Evolutionary conservation across 495 filamentous ascomycete species (phyloP), one percentile per base, ranked within the genome.

Genomic region (Daldinia loculata): DNA sequence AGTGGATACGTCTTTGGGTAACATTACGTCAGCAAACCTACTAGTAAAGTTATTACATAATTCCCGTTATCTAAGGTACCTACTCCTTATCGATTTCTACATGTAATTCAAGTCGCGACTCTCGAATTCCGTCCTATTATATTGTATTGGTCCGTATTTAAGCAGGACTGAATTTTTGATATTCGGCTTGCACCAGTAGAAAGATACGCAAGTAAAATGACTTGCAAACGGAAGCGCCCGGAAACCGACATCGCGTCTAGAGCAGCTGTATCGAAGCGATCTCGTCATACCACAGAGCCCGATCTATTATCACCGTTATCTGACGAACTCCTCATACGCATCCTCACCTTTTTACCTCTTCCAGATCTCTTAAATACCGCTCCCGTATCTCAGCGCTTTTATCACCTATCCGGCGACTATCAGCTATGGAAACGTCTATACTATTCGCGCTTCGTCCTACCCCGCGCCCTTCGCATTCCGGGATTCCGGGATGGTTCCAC

Each of bases 391-490:
- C 89, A 81, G 50, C 91, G 89, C 43, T 92, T 97, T 74, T 84
- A 90, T 71, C 80, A 79, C n/a, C 83, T 99, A 14, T 85, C 92
- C 17, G 85, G 85, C 66, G 95, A 99, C 80, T 90, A 91, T 11
- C 93, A 97, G 76, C 81, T 99, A 55, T 99, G 95, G 95, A 97
- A 95, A 80, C 84, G 86, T 8, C 84, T 91, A 34, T 99, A 97
- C 81, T 97, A 97, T 81, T 85, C 88, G 34, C 89, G 91, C 67
- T 99, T 97, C 80, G 94, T 99, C 9, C 86, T 90, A 56, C 95
- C 94, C 55, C 87, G 93, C 76, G 91, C 91, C 41, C 86, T 89
- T 63, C 88, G 91, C 50, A 88, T 97, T 57, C 92, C 92, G 7
- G 91, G 89, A 36, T 80, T 89, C 38, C 87, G 86, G 69, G 83